Evolutionary conservation across 2,329 filamentous ascomycete species (phyloP).

Genomic region (Talaromyces sp.): DNA sequence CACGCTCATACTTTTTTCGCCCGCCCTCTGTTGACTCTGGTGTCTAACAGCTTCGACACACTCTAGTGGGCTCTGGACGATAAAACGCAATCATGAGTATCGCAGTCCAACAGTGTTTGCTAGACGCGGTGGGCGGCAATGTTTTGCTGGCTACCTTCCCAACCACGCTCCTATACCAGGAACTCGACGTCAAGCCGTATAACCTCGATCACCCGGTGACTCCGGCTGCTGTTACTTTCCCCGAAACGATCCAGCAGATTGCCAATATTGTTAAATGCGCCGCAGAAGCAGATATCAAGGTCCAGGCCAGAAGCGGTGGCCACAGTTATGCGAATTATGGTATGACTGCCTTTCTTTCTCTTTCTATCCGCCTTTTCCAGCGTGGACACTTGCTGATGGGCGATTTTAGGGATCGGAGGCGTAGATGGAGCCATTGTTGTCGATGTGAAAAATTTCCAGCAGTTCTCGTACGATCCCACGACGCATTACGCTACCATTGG

Average conservation of each 20-base stretch:
- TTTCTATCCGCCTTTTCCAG: background rate
- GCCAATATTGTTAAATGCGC: conserved; percentile 45
- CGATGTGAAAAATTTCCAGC: conserved; percentile 13
- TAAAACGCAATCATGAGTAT: conserved; percentile 9
- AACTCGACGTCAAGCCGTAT: conserved; percentile 19
- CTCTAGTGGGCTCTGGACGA: background rate
- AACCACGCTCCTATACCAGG: conserved; percentile 10
- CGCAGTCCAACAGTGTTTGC: conserved; percentile 10
- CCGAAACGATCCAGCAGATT: conserved; percentile 36
- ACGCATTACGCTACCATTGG: conserved; percentile 32
- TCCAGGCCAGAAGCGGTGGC: conserved; percentile 49
- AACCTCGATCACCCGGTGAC: conserved; percentile 27
- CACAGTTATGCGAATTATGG: conserved; percentile 52
- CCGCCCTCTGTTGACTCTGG: background rate
- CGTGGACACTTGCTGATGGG: background rate
- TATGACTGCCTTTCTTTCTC: conserved; percentile 13
- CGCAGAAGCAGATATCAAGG: conserved; percentile 36
- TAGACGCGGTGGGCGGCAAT: conserved; percentile 12
- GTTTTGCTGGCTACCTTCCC: conserved; percentile 10
- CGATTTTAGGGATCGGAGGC: conserved; percentile 27
- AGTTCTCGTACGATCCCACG: conserved; percentile 26
- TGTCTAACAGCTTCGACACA: background rate
- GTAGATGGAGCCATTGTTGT: conserved; percentile 22
- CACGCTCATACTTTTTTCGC: background rate
- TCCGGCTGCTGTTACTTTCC: conserved; percentile 30